Base-by-base conservation (phyloP, 2,329 filamentous ascomycete genomes). In the Tolypocladium guangdongense region DNA sequence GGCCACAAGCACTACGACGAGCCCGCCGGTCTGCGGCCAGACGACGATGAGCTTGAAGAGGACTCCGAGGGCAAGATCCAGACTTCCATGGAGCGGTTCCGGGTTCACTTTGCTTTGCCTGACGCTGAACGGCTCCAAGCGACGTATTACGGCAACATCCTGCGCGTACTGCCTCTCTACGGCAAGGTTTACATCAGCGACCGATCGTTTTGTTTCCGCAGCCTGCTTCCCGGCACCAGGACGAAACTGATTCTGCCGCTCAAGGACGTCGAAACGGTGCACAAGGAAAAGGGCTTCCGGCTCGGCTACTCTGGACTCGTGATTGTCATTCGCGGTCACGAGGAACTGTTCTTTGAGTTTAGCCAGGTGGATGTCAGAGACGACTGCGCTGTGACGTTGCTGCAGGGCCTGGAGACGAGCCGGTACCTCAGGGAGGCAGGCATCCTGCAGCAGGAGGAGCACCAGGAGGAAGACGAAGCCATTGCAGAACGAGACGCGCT, bases 301-400 rank as follows among this genome's bases (percentile, higher is more conserved):
- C 88, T 95, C 62, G 89, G 90, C 7, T 96, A 95, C 61, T 87
- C 89, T 22, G 93, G 91, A 6, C 78, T 99, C 41, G 90, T 96
- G 0, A 76, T 97, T n/a, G 87, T 95, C 5, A 95, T 99, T 58
- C 84, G 87, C 52, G 93, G 91, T 0, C 90, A 96, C 57, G 93
- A 97, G 66, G 93, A 97, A 68, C 73, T 99, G 1, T 97, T 97
- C 68, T 97, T 99, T 63, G 92, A 99, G 66, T 97, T 97, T 64
- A 80, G 81, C 51, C 80, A 84, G 49, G 75, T 80, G 1, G 90
- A 90, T 36, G 78, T 85, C 54, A 84, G 93, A 52, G 92, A 99
- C 63, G 92, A 97, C 67, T 96, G 91, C 64, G 83, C 87, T 2
- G 81, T 95, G 33, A 95, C 87, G 6, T 69, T 96, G 20, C 76